These are phyloP conservation scores for Cenococcum geophilum DNA, from an alignment of 495 filamentous ascomycete genomes.

Conservation along the genomic window DNA sequence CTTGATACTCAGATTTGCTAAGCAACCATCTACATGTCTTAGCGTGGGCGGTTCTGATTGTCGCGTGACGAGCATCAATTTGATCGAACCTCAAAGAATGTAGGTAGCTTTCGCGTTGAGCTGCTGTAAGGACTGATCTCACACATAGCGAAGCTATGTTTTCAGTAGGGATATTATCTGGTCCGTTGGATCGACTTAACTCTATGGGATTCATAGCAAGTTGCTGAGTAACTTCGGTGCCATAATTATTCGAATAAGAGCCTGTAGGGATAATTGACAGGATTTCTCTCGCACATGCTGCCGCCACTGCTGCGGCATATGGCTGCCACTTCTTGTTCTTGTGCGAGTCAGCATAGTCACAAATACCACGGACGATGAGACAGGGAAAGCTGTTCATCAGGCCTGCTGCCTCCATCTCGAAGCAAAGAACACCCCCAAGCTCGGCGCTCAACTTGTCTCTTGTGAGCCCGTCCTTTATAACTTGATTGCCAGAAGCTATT, in stretches of 20 bases:
- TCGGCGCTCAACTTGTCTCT: conserved; percentile 19
- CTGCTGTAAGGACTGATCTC: conserved; percentile 6
- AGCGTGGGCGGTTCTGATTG: conserved; percentile 35
- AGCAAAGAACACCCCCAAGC: conserved; percentile 23
- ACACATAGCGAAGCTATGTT: neutral
- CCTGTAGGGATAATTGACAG: neutral
- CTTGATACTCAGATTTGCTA: conserved; percentile 1
- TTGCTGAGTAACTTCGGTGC: neutral
- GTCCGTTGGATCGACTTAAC: neutral
- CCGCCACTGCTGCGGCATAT: conserved; percentile 2
- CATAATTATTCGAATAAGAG: neutral
- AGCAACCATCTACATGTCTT: conserved; percentile 25
- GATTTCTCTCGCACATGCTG: neutral
- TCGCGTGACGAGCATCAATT: conserved; percentile 38
- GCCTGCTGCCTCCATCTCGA: conserved; percentile 22
- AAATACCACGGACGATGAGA: conserved; percentile 26
- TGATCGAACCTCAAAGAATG: conserved; percentile 39
- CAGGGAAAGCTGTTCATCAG: conserved; percentile 15
- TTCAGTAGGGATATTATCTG: neutral
- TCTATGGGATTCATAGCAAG: neutral
- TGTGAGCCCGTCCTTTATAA: conserved; percentile 15
- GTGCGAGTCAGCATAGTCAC: conserved; percentile 29
- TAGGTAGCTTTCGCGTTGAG: conserved; percentile 21
- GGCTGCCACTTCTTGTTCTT: conserved; percentile 30
- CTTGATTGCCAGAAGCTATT: conserved; percentile 26